A percentile compares a stretch with the other conserved stretches of the same genome.
phyloP scores from a whole-genome alignment of 2,329 filamentous ascomycete species.

The Colletotrichum tofieldiae region DNA sequence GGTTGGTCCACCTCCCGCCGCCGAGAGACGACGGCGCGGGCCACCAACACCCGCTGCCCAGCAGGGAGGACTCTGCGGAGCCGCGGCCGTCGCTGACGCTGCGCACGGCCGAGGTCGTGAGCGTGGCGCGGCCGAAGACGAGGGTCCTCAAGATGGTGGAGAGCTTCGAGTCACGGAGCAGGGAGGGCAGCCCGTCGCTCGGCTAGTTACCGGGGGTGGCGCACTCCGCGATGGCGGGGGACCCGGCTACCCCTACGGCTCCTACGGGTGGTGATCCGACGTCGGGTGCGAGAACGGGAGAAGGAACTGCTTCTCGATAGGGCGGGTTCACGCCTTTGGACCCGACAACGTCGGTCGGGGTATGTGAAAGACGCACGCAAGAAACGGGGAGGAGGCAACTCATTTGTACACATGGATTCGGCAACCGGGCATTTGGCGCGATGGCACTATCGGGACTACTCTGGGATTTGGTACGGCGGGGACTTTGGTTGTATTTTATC shows the following conservation, averaged over 20 bases:
- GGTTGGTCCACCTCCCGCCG: constrained; percentile 42
- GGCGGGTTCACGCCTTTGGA: not conserved
- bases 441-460: not conserved
- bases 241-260: not conserved
- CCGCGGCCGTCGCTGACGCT: constrained; percentile 53
- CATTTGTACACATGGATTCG: not conserved
- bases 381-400: not conserved
- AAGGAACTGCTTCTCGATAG: not conserved
- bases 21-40: constrained; percentile 28
- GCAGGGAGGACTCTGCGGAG: constrained; percentile 44
- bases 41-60: not conserved
- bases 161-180: constrained; percentile 65
- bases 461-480: not conserved
- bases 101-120: constrained; percentile 65
- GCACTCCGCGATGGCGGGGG: too few relatives aligned
- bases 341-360: not conserved
- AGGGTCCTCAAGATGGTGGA: constrained; percentile 71
- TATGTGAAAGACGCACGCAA: not conserved
- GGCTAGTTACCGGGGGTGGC: constrained; percentile 17
- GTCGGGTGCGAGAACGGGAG: not conserved
- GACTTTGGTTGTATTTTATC: not conserved
- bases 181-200: constrained; percentile 55
- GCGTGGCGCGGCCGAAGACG: constrained; percentile 58
- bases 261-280: not conserved
- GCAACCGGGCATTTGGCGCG: not conserved